phyloP scores from a whole-genome alignment of 2,329 filamentous ascomycete species.

The Fusarium liriodendri region DNA sequence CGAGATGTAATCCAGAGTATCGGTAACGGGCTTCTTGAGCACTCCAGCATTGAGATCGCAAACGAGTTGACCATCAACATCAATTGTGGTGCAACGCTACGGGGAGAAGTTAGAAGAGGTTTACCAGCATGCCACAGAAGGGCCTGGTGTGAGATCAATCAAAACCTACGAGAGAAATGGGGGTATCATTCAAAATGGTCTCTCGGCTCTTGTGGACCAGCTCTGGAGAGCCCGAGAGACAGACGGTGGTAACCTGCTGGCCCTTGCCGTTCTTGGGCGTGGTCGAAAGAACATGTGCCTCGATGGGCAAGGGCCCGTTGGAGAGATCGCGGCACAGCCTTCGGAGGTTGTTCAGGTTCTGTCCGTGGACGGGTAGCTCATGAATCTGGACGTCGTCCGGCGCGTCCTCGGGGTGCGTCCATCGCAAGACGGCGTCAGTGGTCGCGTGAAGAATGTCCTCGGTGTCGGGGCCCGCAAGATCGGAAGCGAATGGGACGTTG shows the following conservation, averaged over 20 bases:
- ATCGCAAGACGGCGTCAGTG: conserved; percentile 85
- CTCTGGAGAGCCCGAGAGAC: conserved; percentile 88
- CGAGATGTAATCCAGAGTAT: conserved; percentile 88
- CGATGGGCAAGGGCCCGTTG: conserved; percentile 75
- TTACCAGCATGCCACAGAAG: neutral
- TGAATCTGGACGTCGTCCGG: conserved; percentile 86
- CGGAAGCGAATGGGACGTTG: conserved; percentile 96
- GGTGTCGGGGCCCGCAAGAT: conserved; percentile 89
- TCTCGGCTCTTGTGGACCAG: conserved; percentile 90
- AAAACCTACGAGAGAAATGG: conserved; percentile 85
- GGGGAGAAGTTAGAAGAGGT: conserved; percentile 18
- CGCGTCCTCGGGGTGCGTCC: conserved; percentile 91
- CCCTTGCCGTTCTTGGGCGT: conserved; percentile 78
- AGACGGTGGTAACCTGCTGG: conserved; percentile 84
- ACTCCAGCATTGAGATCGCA: conserved; percentile 76
- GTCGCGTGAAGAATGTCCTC: conserved; percentile 96
- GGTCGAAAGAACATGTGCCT: conserved; percentile 86
- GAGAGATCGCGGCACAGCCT: conserved; percentile 86
- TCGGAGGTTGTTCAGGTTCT: conserved; percentile 84
- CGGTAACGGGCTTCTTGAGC: conserved; percentile 80
- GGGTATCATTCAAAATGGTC: conserved; percentile 90
- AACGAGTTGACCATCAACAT: conserved; percentile 91
- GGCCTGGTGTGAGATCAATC: conserved; percentile 1
- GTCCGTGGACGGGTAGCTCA: conserved; percentile 90
- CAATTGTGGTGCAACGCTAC: conserved; percentile 91